Base-by-base conservation (phyloP, 1,139 yeast species). In the Saccharomyces hybrid region DNA sequence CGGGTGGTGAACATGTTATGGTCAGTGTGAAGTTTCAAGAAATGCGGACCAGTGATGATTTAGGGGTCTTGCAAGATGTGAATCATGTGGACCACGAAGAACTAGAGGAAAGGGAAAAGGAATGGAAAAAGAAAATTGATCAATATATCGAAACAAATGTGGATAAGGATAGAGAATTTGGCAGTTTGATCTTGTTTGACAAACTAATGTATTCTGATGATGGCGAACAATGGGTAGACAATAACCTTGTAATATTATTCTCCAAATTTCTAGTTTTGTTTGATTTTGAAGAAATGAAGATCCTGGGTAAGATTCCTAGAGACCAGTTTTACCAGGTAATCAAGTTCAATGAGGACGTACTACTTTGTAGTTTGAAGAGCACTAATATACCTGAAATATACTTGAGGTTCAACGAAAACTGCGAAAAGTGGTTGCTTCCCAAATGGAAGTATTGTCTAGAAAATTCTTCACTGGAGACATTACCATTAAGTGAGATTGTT, bases 401-500 rank as follows among this genome's bases (percentile, higher is more conserved):
- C 49, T 48, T 68, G 8, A 53, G 57, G 44, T 59, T 62, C 44
- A 55, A 56, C 4, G 28, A 46, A 3, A 32, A 27, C 8, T 38
- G 38, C 16, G 49, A 42, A 11, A 46, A 56, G 16, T 49, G 51
- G 11, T 27, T 60, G 5, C 54, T 55, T 2, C 56, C 57, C 16
- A 66, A 63, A 52, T 65, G 68, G 70, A 58, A 59, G 44, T 61
- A 53, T 53, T 65, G 59, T 50, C 42, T 66, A 31, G 50, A 55
- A 23, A 53, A 63, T 16, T 31, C 23, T 2, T 49, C 52, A 32
- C 9, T 16, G 11, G 38, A 27, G 9, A 61, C 47, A 1, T 66
- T 77, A 1, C 76, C 80, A 7, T 59, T 79, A 28, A 71, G 70
- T 48, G 82, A 80, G 61, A 67, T 81, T 11, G 44, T 38, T 20